Conservation (phyloP, 257 asterid species). For the Petunia secreta region DNA sequence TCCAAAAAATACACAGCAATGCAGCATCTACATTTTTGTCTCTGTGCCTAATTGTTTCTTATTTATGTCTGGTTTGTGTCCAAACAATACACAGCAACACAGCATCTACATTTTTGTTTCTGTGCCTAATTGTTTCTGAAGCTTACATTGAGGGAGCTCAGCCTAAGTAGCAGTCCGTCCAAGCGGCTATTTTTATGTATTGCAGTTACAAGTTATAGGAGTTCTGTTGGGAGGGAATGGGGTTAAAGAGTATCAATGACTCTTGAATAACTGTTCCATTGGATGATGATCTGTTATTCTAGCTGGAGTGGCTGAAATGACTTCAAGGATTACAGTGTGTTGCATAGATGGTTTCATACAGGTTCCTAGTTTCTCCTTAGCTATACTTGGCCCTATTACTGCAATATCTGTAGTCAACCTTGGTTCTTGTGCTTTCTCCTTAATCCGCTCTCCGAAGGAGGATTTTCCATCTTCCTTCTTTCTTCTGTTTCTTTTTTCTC, state of each 20-base stretch:
- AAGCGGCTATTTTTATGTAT: not conserved
- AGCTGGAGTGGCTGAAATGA: not conserved
- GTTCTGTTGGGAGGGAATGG: not conserved
- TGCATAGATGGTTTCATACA: not conserved
- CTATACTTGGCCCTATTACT: not conserved
- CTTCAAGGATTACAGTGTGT: not conserved
- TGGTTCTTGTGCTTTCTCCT: not conserved
- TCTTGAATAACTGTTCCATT: not conserved
- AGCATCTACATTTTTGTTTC: not conserved
- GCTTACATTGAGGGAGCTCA: not conserved
- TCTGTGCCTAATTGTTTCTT: not conserved
- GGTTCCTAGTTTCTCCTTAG: not conserved
- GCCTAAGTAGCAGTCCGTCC: not conserved
- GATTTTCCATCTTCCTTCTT: not conserved
- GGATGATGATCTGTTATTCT: not conserved
- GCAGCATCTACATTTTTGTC: not conserved
- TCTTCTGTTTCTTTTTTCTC: not conserved
- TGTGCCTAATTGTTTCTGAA: not conserved
- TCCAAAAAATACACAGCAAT: not conserved
- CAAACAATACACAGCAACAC: not conserved
- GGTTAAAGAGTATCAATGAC: not conserved
- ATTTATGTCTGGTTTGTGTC: not conserved
- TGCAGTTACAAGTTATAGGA: not conserved
- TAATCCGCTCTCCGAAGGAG: not conserved
- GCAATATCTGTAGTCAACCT: not conserved